Base-by-base conservation (phyloP, 108 stramenopile species). In the Nitzschia putrida region DNA sequence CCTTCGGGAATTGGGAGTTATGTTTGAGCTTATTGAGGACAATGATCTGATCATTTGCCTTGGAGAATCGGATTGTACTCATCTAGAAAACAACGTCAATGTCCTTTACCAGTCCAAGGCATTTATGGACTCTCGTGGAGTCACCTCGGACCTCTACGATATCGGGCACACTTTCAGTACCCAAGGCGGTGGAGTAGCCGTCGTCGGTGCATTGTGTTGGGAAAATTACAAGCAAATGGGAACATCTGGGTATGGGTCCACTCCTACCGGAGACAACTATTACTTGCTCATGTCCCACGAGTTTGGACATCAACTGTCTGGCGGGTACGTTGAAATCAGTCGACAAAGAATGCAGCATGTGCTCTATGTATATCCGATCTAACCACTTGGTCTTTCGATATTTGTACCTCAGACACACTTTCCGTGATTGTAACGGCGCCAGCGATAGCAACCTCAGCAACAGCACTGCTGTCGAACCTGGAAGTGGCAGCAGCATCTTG, bases 401-500 rank as follows among this genome's bases (percentile, higher is more conserved):
- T n/a, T n/a, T n/a, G n/a, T n/a, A n/a, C n/a, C n/a, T n/a, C n/a
- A 44, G 44, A 13, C 44, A 44, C 44, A 44, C 44, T 11, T 44
- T 58, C 24, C 57, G 57, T 10, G 57, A 58, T 26, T 58, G 57
- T 16, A 18, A 7, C 6, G 57, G 57, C 25, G 25, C 57, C 13
- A 24, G 25, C 8, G 22, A 58, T 34, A 13, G 9, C 24, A 11
- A 34, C 10, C 16, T 58, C 25, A 13, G 13, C 8, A 24, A 11
- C 7, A 11, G 10, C 7, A 24, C 22, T 9, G 57, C 57, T 7
- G 57, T 58, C 13, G 57, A 58, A 26, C 57, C 57, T 25, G 57
- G 57, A 23, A 58, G 57, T 24, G 57, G 57, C 23, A 58, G 25
- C 26, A 58, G 22, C 7, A 58, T 58, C 57, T 13, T 58, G 57